Percentiles rank a stretch among this genome's conserved stretches.
Evolutionary conservation across 192 early-diverging fungal genomes (phyloP).

Genomic region (Thoreauomyces humboldtii): DNA sequence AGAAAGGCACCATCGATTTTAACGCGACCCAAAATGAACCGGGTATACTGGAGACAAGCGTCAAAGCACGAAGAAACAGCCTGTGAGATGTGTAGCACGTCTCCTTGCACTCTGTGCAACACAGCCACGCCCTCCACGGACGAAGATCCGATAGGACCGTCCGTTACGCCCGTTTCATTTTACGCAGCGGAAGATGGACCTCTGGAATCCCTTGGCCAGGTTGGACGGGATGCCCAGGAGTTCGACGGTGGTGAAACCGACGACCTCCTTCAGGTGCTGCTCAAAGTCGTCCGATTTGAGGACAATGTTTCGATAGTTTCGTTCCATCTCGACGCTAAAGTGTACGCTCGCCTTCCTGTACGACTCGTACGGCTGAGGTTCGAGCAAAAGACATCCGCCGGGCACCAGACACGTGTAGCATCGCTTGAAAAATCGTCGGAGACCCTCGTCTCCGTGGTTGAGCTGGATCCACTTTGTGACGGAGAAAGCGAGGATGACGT

Average conservation of each 20-base stretch:
- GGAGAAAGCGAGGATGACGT: conserved; percentile 66
- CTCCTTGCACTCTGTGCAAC: too few species aligned
- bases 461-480: conserved; percentile 86
- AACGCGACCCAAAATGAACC: too few species aligned
- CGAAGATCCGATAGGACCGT: too few species aligned
- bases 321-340: conserved; percentile 1
- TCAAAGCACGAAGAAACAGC: too few species aligned
- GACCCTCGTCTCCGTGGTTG: conserved; percentile 65
- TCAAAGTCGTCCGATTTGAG: conserved; percentile 17
- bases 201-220: background rate
- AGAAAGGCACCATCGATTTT: too few species aligned
- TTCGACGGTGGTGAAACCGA: background rate
- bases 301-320: conserved; percentile 11
- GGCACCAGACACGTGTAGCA: conserved; percentile 50
- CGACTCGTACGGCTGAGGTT: conserved; percentile 61
- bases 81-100: too few species aligned
- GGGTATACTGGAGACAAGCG: too few species aligned
- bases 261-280: background rate
- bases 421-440: conserved; percentile 66
- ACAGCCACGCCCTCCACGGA: too few species aligned
- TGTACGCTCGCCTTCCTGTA: conserved; percentile 44
- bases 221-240: conserved; percentile 5
- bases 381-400: conserved; percentile 68
- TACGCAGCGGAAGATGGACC: conserved; percentile 12
- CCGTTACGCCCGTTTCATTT: too few species aligned